Percentiles rank a stretch among this genome's conserved stretches.
These are phyloP conservation scores for Hypoxylon trugodes DNA, from an alignment of 495 filamentous ascomycete genomes.

Conservation along the genomic window DNA sequence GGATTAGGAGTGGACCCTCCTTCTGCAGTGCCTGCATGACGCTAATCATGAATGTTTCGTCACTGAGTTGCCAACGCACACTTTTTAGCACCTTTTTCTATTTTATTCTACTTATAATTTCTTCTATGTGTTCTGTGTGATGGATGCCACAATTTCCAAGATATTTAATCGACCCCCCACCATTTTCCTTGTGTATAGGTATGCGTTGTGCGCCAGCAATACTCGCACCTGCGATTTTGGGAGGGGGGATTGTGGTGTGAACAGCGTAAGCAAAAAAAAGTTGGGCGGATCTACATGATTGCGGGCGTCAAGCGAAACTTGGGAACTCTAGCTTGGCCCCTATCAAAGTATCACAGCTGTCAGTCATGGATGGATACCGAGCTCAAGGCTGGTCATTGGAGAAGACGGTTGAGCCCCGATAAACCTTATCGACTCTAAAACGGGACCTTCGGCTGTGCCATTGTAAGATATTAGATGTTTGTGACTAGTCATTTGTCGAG, in stretches of 20 bases:
- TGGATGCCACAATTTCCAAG: constrained; percentile 4
- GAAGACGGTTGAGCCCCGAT: background rate
- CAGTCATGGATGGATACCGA: constrained; percentile 1
- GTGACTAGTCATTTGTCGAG: constrained; percentile 31
- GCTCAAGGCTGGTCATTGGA: constrained; percentile 9
- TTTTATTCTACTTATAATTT: constrained; percentile 8
- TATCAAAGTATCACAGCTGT: no score
- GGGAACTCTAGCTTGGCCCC: no score
- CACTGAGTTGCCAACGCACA: constrained; percentile 39
- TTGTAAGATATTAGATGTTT: constrained; percentile 9
- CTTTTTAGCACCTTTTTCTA: constrained; percentile 6
- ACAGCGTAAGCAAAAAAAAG: background rate
- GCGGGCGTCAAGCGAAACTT: background rate
- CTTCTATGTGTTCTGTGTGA: constrained; percentile 1
- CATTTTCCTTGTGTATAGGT: constrained; percentile 2
- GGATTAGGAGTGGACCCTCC: no score
- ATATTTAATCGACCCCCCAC: constrained; percentile 19
- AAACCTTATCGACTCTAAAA: constrained; percentile 13
- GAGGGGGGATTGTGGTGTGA: constrained; percentile 1
- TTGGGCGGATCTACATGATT: constrained; percentile 13
- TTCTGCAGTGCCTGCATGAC: constrained; percentile 37
- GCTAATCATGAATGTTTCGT: constrained; percentile 38
- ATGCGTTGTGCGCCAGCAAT: background rate
- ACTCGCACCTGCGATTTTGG: constrained; percentile 13
- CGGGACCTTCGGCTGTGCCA: background rate